Evolutionary conservation across 2,329 filamentous ascomycete genomes (phyloP).

Genomic region (Neofusicoccum parvum): DNA sequence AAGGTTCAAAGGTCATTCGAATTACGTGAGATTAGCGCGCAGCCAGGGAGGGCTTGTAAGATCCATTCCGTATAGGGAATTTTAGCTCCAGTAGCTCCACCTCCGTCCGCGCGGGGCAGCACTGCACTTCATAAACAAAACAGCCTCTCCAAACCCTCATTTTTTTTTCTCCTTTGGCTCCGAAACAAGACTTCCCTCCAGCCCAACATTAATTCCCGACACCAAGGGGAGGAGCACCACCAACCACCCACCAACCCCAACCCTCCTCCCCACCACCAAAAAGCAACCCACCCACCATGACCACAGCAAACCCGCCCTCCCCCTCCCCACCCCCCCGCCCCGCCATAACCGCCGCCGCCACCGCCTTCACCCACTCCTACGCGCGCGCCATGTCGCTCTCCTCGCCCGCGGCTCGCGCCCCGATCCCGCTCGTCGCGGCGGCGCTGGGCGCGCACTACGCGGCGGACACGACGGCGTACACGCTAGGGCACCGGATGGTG

Average conservation of each 20-base stretch:
- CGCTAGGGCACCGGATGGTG: background rate
- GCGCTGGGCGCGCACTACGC: slow-evolving; percentile 2
- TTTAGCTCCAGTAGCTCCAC: background rate
- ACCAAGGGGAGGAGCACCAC: no score
- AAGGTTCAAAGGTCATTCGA: no score
- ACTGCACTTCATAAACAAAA: no score
- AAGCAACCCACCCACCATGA: background rate
- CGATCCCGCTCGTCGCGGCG: background rate
- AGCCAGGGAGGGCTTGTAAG: background rate
- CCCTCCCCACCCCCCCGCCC: background rate
- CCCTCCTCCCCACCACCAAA: no score
- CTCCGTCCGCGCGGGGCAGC: no score
- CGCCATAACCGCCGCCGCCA: background rate
- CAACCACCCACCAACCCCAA: background rate
- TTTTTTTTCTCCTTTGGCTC: no score
- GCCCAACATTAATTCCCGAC: no score
- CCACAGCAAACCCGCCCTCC: background rate
- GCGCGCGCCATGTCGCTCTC: background rate
- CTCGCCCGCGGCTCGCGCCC: no score
- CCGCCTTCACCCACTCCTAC: background rate
- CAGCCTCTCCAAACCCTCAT: no score
- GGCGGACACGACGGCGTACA: background rate
- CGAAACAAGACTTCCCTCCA: no score
- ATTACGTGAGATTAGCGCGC: no score
- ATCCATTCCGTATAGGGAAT: background rate